Base-by-base conservation (phyloP, 768 basidiomycete species). In the Amanita rubescens region DNA sequence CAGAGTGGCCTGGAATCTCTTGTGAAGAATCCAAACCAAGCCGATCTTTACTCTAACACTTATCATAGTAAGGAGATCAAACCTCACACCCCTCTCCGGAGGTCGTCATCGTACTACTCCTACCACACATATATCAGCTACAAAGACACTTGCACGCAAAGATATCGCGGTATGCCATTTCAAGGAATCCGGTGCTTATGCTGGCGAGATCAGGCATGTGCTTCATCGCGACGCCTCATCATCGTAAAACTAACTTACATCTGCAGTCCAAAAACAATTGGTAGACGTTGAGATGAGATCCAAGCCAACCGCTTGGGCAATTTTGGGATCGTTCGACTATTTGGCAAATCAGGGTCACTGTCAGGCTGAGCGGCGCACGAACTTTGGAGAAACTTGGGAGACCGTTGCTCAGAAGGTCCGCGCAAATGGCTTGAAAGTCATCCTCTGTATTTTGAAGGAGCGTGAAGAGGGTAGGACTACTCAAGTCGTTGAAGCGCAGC, bases 91-190 rank as follows among this genome's bases (percentile, higher is more conserved):
- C 20, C 17, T 17, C 17, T 12, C 44, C 66, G 95, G 94, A 97
- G 82, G 85, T 96, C 66, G 87, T 96, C 64, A 83, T 99, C 61
- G 84, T 94, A 5, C 93, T n/a, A n/a, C 93, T 9, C 95, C 95
- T 37, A 71, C 91, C 1, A 68, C 98, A 54, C 98, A 96, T 71
- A 78, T 99, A 42, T 68, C 97, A 57, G 72, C 87, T 39, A 71
- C 94, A 58, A 74, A 82, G 66, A 75, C 79, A 20, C 63, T 72
- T 50, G 61, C 90, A 48, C 74, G 80, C 61, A 78, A 82, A 56
- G 83, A 85, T 38, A 71, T 94, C 66, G 74, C 87, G 60, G 80
- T 98, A 59, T 74, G 82, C 65, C 90, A 94, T 75, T 78, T 78
- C 67, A 87, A 93, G 70, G 66, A 78, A 11, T 81, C 80, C 17